Evolutionary conservation across 768 basidiomycete species (phyloP).

Genomic region (Tylopilus plumbeoviolaceoides): DNA sequence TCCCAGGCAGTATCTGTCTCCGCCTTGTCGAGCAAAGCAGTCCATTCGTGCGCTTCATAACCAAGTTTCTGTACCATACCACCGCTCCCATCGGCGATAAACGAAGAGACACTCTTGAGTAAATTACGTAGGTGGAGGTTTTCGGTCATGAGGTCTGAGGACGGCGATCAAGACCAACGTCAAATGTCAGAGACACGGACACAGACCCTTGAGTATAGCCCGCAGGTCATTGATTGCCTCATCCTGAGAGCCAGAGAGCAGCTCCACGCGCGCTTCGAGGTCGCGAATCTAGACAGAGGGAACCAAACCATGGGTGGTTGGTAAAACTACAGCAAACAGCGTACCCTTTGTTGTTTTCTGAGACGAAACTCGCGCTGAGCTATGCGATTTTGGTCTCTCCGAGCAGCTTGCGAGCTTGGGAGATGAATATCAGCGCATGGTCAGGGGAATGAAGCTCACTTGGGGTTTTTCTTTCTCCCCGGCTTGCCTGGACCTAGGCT

Average conservation of each 20-base stretch:
- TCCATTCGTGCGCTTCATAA: conserved; percentile 74
- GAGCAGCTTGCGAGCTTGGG: conserved; percentile 77
- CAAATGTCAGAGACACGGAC: background rate
- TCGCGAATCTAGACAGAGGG: conserved; percentile 71
- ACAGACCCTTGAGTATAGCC: conserved; percentile 70
- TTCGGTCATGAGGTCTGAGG: conserved; percentile 79
- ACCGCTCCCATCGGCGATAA: conserved; percentile 85
- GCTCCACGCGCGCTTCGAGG: conserved; percentile 92
- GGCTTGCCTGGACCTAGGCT: conserved; percentile 34
- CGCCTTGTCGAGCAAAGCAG: conserved; percentile 74
- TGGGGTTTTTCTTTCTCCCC: conserved; percentile 87
- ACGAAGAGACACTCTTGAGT: conserved; percentile 68
- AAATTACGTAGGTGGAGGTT: conserved; percentile 81
- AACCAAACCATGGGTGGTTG: conserved; percentile 1
- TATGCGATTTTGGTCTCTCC: conserved; percentile 87
- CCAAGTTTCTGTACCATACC: conserved; percentile 75
- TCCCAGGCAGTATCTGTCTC: conserved; percentile 96
- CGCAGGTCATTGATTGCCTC: conserved; percentile 81
- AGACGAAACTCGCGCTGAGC: conserved; percentile 92
- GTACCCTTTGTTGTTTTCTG: conserved; percentile 82
- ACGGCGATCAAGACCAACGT: conserved; percentile 5
- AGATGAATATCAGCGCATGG: conserved; percentile 13
- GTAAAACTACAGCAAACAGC: conserved; percentile 12
- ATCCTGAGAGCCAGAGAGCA: conserved; percentile 89
- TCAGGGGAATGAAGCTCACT: conserved; percentile 42